Base-by-base conservation (phyloP, 768 basidiomycete species). In the Xanthoconium purpureum region DNA sequence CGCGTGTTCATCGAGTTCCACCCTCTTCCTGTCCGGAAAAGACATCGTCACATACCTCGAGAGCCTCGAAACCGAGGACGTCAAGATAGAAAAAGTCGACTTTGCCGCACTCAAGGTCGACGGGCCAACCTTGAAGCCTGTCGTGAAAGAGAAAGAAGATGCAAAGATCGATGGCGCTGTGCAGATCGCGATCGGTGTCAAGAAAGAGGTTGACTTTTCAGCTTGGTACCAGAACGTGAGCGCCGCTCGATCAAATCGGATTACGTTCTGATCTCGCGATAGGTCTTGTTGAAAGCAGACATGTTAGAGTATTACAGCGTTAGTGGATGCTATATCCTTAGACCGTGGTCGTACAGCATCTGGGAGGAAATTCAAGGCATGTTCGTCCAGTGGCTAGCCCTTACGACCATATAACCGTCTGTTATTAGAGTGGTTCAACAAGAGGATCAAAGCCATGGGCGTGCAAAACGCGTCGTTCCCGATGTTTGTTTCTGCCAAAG, bases 301-400 rank as follows among this genome's bases (percentile, higher is more conserved):
- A 99, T 99, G 97, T 74, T 99, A 51, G 97, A 99, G 66, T 99
- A 98, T 75, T 98, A 99, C 78, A 95, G 85, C 72, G 94, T 99
- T 71, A 94, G 92, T 58, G 97, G 97, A 15, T 99, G 97, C 70
- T 99, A 99, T 75, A 97, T 98, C 71, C 86, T 99, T 56, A 94
- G 91, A 69, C 97, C 97, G 1, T 95, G 94, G 92, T 95, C 94
- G 1, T 98, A 91, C 74, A 87, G 87, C 62, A 94, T 99, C 66
- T 98, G 97, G 97, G 94, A 98, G 71, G 81, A 82, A 56, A 98
- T 99, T 57, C 94, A 97, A 76, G 80, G 93, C 20, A 33, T 92
- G 81, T 69, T 9, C 18, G 12, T 10, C 46, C 13, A 17, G 33
- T 14, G 14, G 8, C 35, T 30, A 12, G 6, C 42, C 45, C 28